These are phyloP conservation scores for Castanea mollissima DNA, from an alignment of 306 rosid genomes.

Conservation along the genomic window DNA sequence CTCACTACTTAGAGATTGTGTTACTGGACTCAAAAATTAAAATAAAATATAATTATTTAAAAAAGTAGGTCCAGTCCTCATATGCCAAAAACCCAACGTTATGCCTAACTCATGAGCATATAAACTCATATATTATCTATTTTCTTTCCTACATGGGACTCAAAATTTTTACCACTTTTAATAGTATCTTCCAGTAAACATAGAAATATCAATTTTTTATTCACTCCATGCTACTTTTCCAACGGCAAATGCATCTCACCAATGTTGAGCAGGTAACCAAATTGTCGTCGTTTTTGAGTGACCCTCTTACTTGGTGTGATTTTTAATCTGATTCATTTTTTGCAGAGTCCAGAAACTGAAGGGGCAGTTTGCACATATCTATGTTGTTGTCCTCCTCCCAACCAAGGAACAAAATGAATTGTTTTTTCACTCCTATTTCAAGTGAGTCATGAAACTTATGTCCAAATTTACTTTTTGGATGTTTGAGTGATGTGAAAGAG, in stretches of 20 bases:
- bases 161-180: no score
- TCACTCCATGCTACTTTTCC: no score
- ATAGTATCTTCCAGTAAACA: no score
- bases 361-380: slow-evolving; percentile 69
- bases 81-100: no score
- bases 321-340: not conserved
- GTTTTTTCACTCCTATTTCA: slow-evolving; percentile 66
- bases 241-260: slow-evolving; percentile 28
- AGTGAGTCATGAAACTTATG: slow-evolving; percentile 46
- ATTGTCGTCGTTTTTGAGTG: slow-evolving; percentile 1
- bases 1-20: no score
- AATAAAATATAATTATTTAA: no score
- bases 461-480: slow-evolving; percentile 9
- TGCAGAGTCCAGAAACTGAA: slow-evolving; percentile 68
- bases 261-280: slow-evolving; percentile 55
- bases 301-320: slow-evolving; percentile 2
- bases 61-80: no score
- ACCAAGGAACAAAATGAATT: slow-evolving; percentile 58
- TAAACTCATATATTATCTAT: no score
- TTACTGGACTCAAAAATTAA: no score
- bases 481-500: not conserved
- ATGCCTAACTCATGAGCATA: no score
- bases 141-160: no score
- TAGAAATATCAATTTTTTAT: no score
- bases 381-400: slow-evolving; percentile 57